phyloP scores from a whole-genome alignment of 768 basidiomycete species.

The Pluteus cervinus region DNA sequence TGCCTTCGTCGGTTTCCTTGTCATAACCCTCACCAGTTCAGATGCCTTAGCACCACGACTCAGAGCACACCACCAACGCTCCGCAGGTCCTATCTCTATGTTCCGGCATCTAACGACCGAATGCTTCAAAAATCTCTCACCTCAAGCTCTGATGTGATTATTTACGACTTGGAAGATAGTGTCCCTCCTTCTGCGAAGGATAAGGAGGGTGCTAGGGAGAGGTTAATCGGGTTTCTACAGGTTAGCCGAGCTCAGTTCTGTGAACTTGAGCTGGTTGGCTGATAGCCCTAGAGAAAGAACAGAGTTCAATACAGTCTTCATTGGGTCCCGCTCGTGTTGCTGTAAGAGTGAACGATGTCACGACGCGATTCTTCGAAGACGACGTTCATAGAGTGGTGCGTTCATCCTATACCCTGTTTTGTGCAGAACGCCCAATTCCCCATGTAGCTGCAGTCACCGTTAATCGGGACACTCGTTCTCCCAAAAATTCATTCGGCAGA shows the following conservation, averaged over 20 bases:
- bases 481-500: conserved; percentile 75
- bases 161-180: conserved; percentile 89
- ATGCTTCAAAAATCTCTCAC: conserved; percentile 78
- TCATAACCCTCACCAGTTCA: no score
- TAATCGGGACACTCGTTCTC: conserved; percentile 65
- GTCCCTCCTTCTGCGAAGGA: conserved; percentile 60
- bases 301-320: no score
- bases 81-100: conserved; percentile 65
- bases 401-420: conserved; percentile 1
- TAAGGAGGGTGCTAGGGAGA: conserved; percentile 52
- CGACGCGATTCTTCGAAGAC: conserved; percentile 57
- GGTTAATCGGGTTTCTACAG: conserved; percentile 48
- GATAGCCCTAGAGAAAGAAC: conserved; percentile 16
- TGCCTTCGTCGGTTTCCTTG: no score
- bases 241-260: no score
- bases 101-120: conserved; percentile 72
- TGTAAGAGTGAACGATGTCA: conserved; percentile 64
- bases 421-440: not conserved
- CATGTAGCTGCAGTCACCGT: conserved; percentile 26
- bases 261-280: no score
- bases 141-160: conserved; percentile 62
- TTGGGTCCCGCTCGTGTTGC: conserved; percentile 31
- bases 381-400: conserved; percentile 59
- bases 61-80: no score
- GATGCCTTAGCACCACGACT: no score